These are phyloP conservation scores for Aureobasidium vineae DNA, from an alignment of 2,329 filamentous ascomycete genomes.

Conservation along the genomic window DNA sequence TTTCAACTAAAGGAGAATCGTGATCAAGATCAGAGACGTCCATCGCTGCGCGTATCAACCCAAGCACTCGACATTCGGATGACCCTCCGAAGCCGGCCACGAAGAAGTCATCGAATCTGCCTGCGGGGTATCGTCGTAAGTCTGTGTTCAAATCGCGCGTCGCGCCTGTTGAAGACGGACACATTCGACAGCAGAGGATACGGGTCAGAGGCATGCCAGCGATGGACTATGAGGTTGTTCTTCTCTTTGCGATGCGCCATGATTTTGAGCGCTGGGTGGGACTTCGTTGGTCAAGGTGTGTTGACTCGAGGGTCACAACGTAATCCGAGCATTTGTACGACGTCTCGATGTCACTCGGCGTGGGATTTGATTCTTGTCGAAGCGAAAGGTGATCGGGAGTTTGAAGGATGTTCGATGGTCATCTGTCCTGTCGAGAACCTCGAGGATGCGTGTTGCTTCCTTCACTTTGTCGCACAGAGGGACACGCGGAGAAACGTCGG, in stretches of 20 bases:
- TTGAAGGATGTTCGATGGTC: too few species aligned
- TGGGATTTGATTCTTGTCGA: too few species aligned
- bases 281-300: too few species aligned
- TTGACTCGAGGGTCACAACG: too few species aligned
- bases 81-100: too few species aligned
- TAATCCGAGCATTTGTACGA: too few species aligned
- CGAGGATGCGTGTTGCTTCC: background rate
- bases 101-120: too few species aligned
- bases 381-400: too few species aligned
- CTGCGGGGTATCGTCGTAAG: background rate
- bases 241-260: background rate
- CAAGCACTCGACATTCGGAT: too few species aligned
- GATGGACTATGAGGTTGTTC: background rate
- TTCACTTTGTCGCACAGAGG: background rate
- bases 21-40: background rate
- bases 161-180: background rate
- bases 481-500: background rate
- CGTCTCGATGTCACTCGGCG: too few species aligned
- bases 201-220: background rate
- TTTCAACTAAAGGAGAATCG: background rate
- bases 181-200: background rate
- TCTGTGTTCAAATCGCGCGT: background rate
- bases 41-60: too few species aligned
- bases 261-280: too few species aligned
- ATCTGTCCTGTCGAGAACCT: background rate